These are phyloP conservation scores for Plasmodium relictum DNA, from an alignment of 169 alveolate species.

Conservation along the genomic window DNA sequence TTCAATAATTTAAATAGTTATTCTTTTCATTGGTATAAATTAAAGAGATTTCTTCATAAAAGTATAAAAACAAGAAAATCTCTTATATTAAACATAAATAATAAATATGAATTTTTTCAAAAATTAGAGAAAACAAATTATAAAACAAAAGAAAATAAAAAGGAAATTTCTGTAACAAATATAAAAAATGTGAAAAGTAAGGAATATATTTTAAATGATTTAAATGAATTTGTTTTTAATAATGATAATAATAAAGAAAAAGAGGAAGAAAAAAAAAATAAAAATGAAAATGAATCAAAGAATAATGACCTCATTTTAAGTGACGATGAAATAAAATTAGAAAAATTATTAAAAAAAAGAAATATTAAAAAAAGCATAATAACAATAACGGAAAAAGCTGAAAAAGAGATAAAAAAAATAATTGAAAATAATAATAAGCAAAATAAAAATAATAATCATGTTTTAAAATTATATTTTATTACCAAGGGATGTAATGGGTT, in stretches of 20 bases:
- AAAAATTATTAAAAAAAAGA: constrained; percentile 56
- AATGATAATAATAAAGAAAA: background rate
- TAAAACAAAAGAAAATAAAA: background rate
- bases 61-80: too few species aligned
- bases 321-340: constrained; percentile 39
- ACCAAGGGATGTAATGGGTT: constrained; percentile 74
- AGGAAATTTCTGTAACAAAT: background rate
- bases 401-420: constrained; percentile 29
- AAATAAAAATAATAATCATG: constrained; percentile 22
- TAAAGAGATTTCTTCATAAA: background rate
- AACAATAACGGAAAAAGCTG: constrained; percentile 68
- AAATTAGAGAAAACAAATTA: background rate
- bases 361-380: constrained; percentile 41
- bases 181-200: background rate
- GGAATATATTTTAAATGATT: constrained; percentile 49
- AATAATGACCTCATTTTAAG: background rate
- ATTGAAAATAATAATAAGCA: constrained; percentile 17
- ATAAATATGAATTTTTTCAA: background rate
- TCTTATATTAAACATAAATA: background rate
- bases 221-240: constrained; percentile 36
- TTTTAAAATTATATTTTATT: constrained; percentile 39
- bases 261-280: background rate
- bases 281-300: background rate
- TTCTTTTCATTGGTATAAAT: background rate
- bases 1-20: background rate